Percentiles rank a stretch among this genome's conserved stretches.
phyloP scores from a whole-genome alignment of 352 stramenopile species.

The Phytophthora niederhauseri region DNA sequence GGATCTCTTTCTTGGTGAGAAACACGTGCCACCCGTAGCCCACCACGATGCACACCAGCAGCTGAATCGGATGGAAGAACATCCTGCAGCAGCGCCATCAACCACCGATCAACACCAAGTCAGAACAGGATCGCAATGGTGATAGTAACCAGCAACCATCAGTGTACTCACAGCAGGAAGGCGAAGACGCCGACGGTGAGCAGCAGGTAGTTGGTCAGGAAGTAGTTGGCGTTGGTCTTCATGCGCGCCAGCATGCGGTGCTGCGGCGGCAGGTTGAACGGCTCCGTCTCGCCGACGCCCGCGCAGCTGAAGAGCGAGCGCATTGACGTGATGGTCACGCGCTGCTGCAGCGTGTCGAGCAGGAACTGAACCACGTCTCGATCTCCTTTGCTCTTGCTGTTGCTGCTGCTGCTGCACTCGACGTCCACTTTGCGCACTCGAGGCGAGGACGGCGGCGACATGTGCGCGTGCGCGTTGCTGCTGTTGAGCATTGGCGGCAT shows the following conservation, averaged over 20 bases:
- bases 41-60: constrained; percentile 67
- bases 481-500: constrained; percentile 43
- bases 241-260: constrained; percentile 57
- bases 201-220: constrained; percentile 80
- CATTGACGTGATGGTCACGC: constrained; percentile 50
- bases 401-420: constrained; percentile 6
- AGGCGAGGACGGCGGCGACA: constrained; percentile 24
- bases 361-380: constrained; percentile 39
- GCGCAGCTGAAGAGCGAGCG: constrained; percentile 70
- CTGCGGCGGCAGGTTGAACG: constrained; percentile 63
- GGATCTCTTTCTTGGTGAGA: constrained; percentile 59
- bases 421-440: constrained; percentile 25
- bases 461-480: constrained; percentile 24
- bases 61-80: constrained; percentile 76
- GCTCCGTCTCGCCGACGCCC: constrained; percentile 62
- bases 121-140: neutral
- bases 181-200: constrained; percentile 60
- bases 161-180: constrained; percentile 56
- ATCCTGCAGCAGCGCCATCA: constrained; percentile 37
- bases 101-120: neutral
- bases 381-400: neutral
- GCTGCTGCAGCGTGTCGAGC: constrained; percentile 48
- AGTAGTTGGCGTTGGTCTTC: constrained; percentile 73
- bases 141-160: neutral
- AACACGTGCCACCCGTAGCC: constrained; percentile 71